Percentiles rank a stretch among this genome's conserved stretches.
Evolutionary conservation across 331 rosid species (phyloP).

Genomic region (Arachis monticola): DNA sequence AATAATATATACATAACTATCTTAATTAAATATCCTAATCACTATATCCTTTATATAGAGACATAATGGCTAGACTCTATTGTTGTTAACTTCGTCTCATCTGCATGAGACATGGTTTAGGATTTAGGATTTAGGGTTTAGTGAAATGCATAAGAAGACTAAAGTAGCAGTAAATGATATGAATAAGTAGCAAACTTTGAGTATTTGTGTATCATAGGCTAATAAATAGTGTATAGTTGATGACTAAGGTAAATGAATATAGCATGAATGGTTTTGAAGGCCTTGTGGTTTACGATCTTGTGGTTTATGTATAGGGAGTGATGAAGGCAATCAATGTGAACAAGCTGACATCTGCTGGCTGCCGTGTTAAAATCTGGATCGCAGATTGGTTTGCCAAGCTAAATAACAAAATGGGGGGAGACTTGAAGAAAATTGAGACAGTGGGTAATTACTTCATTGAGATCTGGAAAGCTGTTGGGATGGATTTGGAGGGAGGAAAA

Average conservation of each 20-base stretch:
- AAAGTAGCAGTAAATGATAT: too few relatives aligned
- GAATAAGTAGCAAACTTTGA: too few relatives aligned
- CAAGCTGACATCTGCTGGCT: slow-evolving; percentile 73
- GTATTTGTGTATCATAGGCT: neutral
- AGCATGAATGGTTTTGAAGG: neutral
- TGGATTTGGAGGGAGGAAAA: slow-evolving; percentile 75
- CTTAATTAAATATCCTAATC: too few relatives aligned
- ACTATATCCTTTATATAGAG: too few relatives aligned
- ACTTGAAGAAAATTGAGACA: slow-evolving; percentile 70
- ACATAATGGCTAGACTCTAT: too few relatives aligned
- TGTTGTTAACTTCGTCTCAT: too few relatives aligned
- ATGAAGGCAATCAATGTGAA: slow-evolving; percentile 77
- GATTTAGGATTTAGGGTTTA: too few relatives aligned
- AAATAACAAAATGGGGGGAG: slow-evolving; percentile 82
- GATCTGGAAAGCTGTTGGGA: slow-evolving; percentile 80
- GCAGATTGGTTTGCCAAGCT: slow-evolving; percentile 90
- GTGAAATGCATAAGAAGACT: too few relatives aligned
- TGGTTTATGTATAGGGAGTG: slow-evolving; percentile 59
- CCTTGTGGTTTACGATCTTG: neutral
- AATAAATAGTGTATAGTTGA: neutral
- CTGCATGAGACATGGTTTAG: too few relatives aligned
- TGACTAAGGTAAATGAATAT: neutral
- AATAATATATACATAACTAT: too few relatives aligned
- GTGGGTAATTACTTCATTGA: slow-evolving; percentile 76
- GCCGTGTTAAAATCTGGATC: slow-evolving; percentile 84